These are phyloP conservation scores for Tripterygium wilfordii DNA, from an alignment of 177 flowering plant species.

Conservation along the genomic window DNA sequence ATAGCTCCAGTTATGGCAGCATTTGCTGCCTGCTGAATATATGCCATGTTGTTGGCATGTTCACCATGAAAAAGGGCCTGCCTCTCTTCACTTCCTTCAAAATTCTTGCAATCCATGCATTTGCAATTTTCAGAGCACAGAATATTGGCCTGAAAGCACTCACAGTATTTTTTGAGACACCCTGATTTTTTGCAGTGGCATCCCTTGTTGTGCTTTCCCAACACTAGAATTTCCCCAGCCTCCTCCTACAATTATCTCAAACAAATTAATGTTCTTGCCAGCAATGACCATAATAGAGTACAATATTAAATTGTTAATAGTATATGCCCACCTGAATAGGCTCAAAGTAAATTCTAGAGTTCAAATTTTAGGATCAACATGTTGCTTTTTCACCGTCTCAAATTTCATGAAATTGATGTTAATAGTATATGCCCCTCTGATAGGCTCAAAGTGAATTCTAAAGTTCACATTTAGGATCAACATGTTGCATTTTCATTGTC, in stretches of 20 bases:
- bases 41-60: slow-evolving; percentile 55
- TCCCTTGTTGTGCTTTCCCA: slow-evolving; percentile 87
- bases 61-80: slow-evolving; percentile 80
- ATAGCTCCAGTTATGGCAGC: slow-evolving; percentile 97
- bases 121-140: slow-evolving; percentile 89
- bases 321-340: no score
- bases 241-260: slow-evolving; percentile 49
- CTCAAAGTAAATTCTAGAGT: no score
- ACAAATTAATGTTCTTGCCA: slow-evolving; percentile 8
- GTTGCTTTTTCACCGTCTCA: no score
- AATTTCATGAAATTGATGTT: no score
- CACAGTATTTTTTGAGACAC: slow-evolving; percentile 90
- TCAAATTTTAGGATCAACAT: no score
- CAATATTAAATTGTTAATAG: neutral
- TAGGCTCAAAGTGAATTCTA: no score
- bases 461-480: no score
- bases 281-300: slow-evolving; percentile 5
- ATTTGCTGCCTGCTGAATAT: slow-evolving; percentile 91
- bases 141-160: slow-evolving; percentile 89
- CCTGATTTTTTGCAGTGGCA: slow-evolving; percentile 96
- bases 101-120: slow-evolving; percentile 91
- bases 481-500: no score
- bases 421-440: no score
- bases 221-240: slow-evolving; percentile 40
- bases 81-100: slow-evolving; percentile 94